Evolutionary conservation across 306 rosid genomes (phyloP).

Genomic region (Vigna mungo): DNA sequence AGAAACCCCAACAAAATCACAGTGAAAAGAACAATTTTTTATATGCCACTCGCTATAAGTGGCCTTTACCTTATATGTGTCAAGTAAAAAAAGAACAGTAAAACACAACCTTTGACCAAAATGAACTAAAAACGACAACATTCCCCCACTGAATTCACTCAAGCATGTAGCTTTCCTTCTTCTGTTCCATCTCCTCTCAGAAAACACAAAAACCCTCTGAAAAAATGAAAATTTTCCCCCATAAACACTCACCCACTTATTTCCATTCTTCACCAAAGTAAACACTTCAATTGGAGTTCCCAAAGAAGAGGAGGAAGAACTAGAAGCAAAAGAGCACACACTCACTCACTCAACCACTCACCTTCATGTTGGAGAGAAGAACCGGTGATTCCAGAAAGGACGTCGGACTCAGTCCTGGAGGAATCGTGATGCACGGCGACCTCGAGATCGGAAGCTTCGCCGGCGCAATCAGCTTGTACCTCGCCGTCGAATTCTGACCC

Average conservation of each 20-base stretch:
- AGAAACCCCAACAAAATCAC: slow-evolving; percentile 37
- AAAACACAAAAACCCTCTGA: slow-evolving; percentile 33
- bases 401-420: slow-evolving; percentile 87
- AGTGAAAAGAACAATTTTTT: slow-evolving; percentile 37
- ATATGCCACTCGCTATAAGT: slow-evolving; percentile 12
- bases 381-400: slow-evolving; percentile 93
- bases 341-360: slow-evolving; percentile 11
- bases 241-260: not conserved
- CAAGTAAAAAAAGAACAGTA: slow-evolving; percentile 31
- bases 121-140: slow-evolving; percentile 21
- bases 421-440: slow-evolving; percentile 79
- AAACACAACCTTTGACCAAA: slow-evolving; percentile 32
- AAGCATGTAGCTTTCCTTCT: slow-evolving; percentile 23
- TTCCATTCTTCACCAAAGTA: slow-evolving; percentile 12
- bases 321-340: not conserved
- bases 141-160: slow-evolving; percentile 20
- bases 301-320: not conserved
- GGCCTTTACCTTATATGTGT: slow-evolving; percentile 28
- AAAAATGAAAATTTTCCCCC: slow-evolving; percentile 35
- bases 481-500: slow-evolving; percentile 52
- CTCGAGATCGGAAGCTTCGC: slow-evolving; percentile 99
- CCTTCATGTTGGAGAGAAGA: slow-evolving; percentile 90
- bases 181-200: not conserved
- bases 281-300: slow-evolving; percentile 20
- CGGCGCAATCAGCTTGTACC: slow-evolving; percentile 90